These are phyloP conservation scores for Chytridium lagenaria DNA, from an alignment of 371 early-diverging fungal genomes.

Conservation along the genomic window DNA sequence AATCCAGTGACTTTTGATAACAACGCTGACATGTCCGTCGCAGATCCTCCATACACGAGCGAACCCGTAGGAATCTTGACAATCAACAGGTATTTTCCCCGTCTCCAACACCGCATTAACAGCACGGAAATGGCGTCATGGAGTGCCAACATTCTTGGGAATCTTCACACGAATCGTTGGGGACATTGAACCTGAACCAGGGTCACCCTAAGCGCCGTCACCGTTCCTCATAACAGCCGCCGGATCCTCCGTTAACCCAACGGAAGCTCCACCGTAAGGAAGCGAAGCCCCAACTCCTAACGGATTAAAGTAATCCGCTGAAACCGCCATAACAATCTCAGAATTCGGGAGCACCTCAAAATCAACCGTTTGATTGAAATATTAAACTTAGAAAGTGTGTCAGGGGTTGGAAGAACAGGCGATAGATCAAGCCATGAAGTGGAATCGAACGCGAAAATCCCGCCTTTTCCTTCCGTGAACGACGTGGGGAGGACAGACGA, in stretches of 20 bases:
- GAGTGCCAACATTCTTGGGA: conserved; percentile 4
- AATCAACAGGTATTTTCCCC: not conserved
- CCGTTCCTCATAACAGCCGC: not conserved
- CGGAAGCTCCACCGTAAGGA: not conserved
- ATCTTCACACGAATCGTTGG: not conserved
- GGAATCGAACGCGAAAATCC: too few relatives aligned
- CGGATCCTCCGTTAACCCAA: not conserved
- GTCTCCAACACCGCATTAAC: not conserved
- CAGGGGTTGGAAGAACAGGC: too few relatives aligned
- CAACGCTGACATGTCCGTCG: not conserved
- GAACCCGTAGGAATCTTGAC: not conserved
- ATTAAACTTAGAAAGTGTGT: too few relatives aligned
- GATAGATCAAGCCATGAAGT: too few relatives aligned
- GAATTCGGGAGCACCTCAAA: not conserved
- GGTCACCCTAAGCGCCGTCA: not conserved
- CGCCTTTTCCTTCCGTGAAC: too few relatives aligned
- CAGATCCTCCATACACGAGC: not conserved
- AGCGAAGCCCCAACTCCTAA: not conserved
- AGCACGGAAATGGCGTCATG: not conserved
- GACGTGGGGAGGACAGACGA: not conserved
- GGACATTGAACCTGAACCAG: not conserved
- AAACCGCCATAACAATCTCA: not conserved
- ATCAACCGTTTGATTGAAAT: not conserved
- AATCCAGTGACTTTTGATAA: not conserved
- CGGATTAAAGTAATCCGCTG: not conserved